These are phyloP conservation scores for Crithidia fasciculata DNA, from an alignment of 208 protist species.

Conservation along the genomic window DNA sequence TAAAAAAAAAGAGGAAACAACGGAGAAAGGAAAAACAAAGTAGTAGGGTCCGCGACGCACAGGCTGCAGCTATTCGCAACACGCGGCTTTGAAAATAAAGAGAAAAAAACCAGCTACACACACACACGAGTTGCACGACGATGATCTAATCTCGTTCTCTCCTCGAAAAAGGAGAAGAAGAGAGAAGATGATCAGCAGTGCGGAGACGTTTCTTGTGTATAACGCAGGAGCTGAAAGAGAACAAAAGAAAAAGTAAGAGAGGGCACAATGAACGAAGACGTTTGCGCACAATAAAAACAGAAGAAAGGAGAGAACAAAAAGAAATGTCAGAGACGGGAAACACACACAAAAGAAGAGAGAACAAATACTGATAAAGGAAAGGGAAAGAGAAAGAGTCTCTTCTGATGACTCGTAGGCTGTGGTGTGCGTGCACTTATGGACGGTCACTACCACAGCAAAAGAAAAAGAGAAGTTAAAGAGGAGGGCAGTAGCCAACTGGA, in stretches of 20 bases:
- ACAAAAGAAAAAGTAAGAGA: neutral
- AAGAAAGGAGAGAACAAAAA: neutral
- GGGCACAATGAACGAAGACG: neutral
- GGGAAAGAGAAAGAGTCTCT: neutral
- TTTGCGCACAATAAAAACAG: neutral
- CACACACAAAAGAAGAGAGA: neutral
- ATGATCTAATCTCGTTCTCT: too few species aligned
- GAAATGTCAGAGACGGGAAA: neutral
- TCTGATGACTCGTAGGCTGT: too few species aligned
- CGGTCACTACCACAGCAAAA: neutral
- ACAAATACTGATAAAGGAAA: neutral
- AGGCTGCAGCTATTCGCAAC: too few species aligned
- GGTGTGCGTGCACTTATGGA: too few species aligned
- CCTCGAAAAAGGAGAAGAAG: neutral
- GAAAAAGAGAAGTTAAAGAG: neutral
- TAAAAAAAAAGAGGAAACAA: too few species aligned
- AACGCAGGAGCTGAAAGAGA: too few species aligned
- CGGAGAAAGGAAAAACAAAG: too few species aligned
- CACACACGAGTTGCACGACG: too few species aligned
- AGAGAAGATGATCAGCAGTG: neutral
- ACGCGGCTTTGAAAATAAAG: too few species aligned
- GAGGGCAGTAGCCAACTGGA: too few species aligned
- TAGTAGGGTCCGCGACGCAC: too few species aligned
- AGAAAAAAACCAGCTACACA: too few species aligned
- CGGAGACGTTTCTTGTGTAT: neutral